Evolutionary conservation across 805 yeast species (phyloP), one percentile per base, ranked within the genome.

Genomic region (Osmozyma mogii): DNA sequence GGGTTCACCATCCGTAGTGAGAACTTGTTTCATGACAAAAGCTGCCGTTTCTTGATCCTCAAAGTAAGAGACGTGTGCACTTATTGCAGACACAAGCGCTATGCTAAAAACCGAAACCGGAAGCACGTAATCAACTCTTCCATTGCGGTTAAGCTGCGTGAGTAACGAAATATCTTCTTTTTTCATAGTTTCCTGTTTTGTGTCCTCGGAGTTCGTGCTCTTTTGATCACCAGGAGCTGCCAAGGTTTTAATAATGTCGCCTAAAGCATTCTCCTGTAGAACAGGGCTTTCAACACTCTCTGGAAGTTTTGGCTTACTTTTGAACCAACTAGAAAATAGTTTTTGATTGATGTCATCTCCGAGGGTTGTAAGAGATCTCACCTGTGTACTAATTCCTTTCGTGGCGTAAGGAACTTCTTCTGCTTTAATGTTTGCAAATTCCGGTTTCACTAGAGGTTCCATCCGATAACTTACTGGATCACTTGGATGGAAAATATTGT

Each of bases 391-490:
- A 12, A 34, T 28, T 3, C 72, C 70, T 26, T 61, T 58, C 6
- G 56, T 53, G 0, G 73, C 72, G 41, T 69, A 75, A 1, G 84
- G 80, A 10, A 82, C 65, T 11, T 58, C 55, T 31, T 64, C 73
- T 0, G 89, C 83, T 37, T 67, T 63, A 32, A 66, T 54, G 6
- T 60, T 49, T 0, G 75, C 58, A 39, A 78, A 63, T 36, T 48
- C 54, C 13, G 67, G 61, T 36, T 62, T 56, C 4, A 88, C 68
- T 34, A 89, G 57, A 1, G 98, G 98, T 52, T 89, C 98, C 34
- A 88, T 56, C 32, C 97, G 63, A 45, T 88, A 85, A 0, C 89
- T 88, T 23, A 92, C 78, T 1, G 96, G 95, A 49, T 89, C 98
- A 40, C 94, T 79, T 0, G 89, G 84, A 43, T 89, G 94, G 58